Evolutionary conservation across 257 asterid genomes (phyloP).

Genomic region (Solanum verrucosum): DNA sequence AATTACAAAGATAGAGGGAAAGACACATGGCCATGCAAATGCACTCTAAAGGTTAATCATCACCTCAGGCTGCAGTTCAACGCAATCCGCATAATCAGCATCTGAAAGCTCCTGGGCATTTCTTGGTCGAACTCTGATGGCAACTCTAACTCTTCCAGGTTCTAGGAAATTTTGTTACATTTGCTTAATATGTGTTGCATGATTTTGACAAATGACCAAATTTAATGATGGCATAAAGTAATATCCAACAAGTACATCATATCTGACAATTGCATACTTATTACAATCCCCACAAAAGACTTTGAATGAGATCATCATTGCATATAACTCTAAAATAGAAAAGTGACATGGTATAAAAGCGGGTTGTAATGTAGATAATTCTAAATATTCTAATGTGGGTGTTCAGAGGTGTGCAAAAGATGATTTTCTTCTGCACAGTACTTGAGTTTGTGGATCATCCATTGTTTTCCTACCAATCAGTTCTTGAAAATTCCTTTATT

Average conservation of each 20-base stretch:
- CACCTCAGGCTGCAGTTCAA: constrained; percentile 92
- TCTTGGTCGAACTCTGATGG: constrained; percentile 80
- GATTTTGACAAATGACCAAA: background rate
- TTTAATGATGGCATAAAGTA: background rate
- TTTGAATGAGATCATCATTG: background rate
- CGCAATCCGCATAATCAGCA: constrained; percentile 69
- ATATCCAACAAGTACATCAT: background rate
- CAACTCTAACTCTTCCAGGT: constrained; percentile 90
- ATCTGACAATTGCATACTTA: background rate
- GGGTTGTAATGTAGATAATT: background rate
- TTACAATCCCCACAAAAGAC: background rate
- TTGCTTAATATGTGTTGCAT: background rate
- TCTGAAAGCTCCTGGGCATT: constrained; percentile 59
- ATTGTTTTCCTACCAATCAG: background rate
- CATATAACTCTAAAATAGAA: background rate
- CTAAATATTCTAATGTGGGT: background rate
- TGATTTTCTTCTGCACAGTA: background rate
- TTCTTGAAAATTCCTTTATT: background rate
- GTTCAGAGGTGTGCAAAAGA: background rate
- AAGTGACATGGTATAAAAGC: background rate
- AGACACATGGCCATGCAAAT: background rate
- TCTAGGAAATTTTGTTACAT: constrained; percentile 19
- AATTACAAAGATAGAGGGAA: background rate
- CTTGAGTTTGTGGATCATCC: background rate
- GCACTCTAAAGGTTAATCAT: constrained; percentile 4